These are phyloP conservation scores for Styphnolobium japonicum DNA, from an alignment of 306 rosid genomes.

Conservation along the genomic window DNA sequence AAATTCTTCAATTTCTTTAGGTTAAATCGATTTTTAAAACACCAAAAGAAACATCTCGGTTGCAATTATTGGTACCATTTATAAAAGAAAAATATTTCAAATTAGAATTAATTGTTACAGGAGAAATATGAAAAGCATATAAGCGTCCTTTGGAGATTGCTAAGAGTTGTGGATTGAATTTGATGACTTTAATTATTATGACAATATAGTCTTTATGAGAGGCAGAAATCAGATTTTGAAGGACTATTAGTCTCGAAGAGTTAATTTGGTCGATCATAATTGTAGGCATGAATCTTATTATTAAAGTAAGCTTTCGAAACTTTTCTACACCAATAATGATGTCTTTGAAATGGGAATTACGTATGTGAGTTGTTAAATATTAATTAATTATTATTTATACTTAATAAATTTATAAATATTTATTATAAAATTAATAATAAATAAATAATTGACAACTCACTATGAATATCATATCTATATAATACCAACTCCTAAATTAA, in stretches of 20 bases:
- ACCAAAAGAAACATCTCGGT: no score
- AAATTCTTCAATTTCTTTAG: no score
- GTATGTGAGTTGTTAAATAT: no score
- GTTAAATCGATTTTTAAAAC: no score
- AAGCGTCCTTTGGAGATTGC: neutral
- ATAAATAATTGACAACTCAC: no score
- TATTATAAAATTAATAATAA: no score
- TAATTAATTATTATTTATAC: no score
- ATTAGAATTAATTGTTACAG: neutral
- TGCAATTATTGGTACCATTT: no score
- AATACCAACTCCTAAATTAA: no score
- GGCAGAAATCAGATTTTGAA: neutral
- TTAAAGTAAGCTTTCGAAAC: neutral
- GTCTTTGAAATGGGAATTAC: conserved; percentile 11
- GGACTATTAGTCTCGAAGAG: neutral
- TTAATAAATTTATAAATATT: no score
- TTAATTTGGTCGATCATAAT: neutral
- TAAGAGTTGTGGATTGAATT: neutral
- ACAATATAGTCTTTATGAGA: neutral
- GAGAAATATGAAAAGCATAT: conserved; percentile 1
- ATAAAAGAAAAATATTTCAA: neutral
- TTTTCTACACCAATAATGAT: neutral
- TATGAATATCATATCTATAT: no score
- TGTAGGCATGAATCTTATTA: neutral
- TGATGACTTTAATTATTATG: neutral